phyloP scores from a whole-genome alignment of 495 filamentous ascomycete species.

The Cetradonia linearis region DNA sequence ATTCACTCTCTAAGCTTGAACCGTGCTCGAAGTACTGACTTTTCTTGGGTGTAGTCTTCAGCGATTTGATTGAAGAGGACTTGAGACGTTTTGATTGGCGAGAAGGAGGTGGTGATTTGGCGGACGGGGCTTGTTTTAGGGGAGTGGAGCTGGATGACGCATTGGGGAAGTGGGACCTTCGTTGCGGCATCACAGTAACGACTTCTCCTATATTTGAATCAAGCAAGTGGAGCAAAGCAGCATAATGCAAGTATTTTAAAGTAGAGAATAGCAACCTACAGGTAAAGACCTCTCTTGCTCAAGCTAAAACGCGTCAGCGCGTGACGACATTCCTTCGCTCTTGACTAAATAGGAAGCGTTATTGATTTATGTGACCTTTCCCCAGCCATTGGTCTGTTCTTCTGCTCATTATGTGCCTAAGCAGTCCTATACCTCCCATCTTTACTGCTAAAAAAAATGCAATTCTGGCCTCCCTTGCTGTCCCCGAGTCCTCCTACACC shows the following conservation, averaged over 20 bases:
- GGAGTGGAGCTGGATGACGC: slow-evolving; percentile 20
- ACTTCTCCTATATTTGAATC: not conserved
- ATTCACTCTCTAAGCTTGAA: slow-evolving; percentile 28
- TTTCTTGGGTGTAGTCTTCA: slow-evolving; percentile 44
- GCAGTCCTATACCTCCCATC: slow-evolving; percentile 25
- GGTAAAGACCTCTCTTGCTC: not conserved
- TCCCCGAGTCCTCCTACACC: slow-evolving; percentile 55
- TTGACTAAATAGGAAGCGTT: slow-evolving; percentile 9
- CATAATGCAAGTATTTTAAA: not conserved
- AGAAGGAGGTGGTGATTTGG: slow-evolving; percentile 28
- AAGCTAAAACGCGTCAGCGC: slow-evolving; percentile 14
- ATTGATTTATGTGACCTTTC: not conserved
- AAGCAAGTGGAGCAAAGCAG: not conserved
- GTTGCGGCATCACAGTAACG: slow-evolving; percentile 16
- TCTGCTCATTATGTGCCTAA: not conserved
- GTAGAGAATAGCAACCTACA: not conserved
- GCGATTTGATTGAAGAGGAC: slow-evolving; percentile 24
- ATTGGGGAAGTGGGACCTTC: slow-evolving; percentile 19
- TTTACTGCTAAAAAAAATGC: slow-evolving; percentile 53
- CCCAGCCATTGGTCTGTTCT: not conserved
- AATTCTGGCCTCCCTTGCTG: slow-evolving; percentile 54
- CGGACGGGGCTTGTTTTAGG: slow-evolving; percentile 21
- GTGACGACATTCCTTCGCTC: slow-evolving; percentile 13
- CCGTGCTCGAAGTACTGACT: slow-evolving; percentile 47
- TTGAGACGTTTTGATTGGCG: slow-evolving; percentile 40